Percentiles rank a stretch among this genome's conserved stretches.
Conservation (phyloP, 2,329 filamentous ascomycete genomes). For the Nannizziopsis barbatae region DNA sequence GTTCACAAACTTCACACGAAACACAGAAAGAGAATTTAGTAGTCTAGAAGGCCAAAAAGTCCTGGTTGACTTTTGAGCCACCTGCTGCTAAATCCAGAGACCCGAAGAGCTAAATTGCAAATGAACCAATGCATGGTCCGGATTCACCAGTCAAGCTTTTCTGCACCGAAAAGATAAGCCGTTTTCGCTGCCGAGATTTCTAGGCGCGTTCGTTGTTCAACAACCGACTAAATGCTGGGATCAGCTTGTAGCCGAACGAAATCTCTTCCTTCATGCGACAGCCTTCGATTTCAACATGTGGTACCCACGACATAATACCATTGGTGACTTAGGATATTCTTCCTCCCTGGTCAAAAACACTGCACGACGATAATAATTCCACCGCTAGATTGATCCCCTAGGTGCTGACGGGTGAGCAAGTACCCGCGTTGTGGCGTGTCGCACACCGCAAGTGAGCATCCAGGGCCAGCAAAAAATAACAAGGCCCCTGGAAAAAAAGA, state of each 20-base stretch:
- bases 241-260: background rate
- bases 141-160: conserved; percentile 9
- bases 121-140: background rate
- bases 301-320: background rate
- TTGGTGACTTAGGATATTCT: background rate
- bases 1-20: too few species aligned
- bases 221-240: background rate
- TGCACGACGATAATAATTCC: too few species aligned
- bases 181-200: background rate
- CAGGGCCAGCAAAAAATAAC: too few species aligned
- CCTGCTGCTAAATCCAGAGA: background rate
- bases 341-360: too few species aligned
- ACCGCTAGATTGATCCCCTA: too few species aligned
- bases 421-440: too few species aligned
- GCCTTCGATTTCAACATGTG: background rate
- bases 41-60: background rate
- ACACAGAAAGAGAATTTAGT: background rate
- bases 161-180: background rate
- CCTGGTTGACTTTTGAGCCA: background rate
- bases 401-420: too few species aligned
- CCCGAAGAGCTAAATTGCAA: conserved; percentile 2
- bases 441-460: too few species aligned
- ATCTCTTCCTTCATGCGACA: too few species aligned
- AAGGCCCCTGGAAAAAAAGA: too few species aligned
- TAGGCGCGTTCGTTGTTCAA: too few species aligned